phyloP scores from a whole-genome alignment of 2,329 filamentous ascomycete species.

The Lizonia empirigonia region DNA sequence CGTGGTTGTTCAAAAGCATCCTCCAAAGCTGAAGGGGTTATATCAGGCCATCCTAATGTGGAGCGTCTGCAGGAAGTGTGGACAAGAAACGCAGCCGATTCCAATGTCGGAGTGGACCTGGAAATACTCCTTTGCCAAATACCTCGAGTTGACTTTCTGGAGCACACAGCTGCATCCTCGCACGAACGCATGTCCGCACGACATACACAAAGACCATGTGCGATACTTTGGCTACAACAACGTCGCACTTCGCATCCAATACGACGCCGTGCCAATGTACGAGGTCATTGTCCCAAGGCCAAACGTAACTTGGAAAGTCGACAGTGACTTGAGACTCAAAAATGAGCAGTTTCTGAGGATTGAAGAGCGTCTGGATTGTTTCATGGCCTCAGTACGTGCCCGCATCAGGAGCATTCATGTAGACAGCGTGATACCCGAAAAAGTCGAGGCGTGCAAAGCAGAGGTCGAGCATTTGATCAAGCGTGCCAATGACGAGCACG shows the following conservation, averaged over 20 bases:
- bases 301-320: conserved; percentile 96
- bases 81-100: conserved; percentile 85
- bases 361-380: conserved; percentile 81
- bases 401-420: conserved; percentile 87
- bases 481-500: conserved; percentile 83
- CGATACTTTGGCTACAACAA: conserved; percentile 91
- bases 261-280: conserved; percentile 88
- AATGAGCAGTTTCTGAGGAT: conserved; percentile 86
- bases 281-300: conserved; percentile 92
- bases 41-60: conserved; percentile 90
- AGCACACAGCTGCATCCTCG: conserved; percentile 78
- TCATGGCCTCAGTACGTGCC: conserved; percentile 84
- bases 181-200: conserved; percentile 81
- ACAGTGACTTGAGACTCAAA: conserved; percentile 88
- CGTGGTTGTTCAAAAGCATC: conserved; percentile 80
- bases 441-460: conserved; percentile 77
- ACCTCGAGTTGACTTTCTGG: conserved; percentile 97
- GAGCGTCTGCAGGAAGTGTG: conserved; percentile 93
- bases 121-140: conserved; percentile 99
- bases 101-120: conserved; percentile 93
- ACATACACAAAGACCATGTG: conserved; percentile 89
- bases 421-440: conserved; percentile 87
- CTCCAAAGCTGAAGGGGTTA: conserved; percentile 67
- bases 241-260: conserved; percentile 85
- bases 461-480: conserved; percentile 80